Conservation (phyloP, 768 basidiomycete species). For the Tulasnella sp. region DNA sequence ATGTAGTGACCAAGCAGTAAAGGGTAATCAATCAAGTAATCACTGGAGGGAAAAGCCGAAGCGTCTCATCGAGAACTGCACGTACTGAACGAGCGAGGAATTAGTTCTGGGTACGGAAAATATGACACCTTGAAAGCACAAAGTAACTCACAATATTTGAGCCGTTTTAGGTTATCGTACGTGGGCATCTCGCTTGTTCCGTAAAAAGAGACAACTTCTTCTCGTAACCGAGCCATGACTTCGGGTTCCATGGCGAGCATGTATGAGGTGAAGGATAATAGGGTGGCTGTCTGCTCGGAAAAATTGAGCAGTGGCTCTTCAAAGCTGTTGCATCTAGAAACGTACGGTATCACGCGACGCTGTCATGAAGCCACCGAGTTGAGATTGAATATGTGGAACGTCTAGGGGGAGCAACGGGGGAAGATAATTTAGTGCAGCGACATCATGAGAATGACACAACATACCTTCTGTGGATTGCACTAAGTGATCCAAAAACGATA, state of each 20-base stretch:
- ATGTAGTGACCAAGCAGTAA: not conserved
- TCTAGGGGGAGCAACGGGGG: not conserved
- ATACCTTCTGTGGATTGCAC: constrained; percentile 23
- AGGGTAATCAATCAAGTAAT: too few species aligned
- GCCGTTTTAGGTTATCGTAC: constrained; percentile 22
- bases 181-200: constrained; percentile 10
- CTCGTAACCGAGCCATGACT: constrained; percentile 16
- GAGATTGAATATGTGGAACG: not conserved
- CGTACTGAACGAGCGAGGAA: constrained; percentile 21
- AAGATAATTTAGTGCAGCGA: not conserved
- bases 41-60: constrained; percentile 30
- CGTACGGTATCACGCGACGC: constrained; percentile 27
- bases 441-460: constrained; percentile 1
- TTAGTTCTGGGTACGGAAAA: not conserved
- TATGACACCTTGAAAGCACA: not conserved
- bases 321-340: not conserved
- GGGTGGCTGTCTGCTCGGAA: constrained; percentile 23
- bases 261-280: constrained; percentile 26
- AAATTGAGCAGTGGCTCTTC: not conserved
- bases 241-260: constrained; percentile 23
- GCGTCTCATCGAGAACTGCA: constrained; percentile 28
- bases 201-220: constrained; percentile 20
- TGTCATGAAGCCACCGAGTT: constrained; percentile 22
- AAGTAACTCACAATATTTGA: constrained; percentile 11
- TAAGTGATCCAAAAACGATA: constrained; percentile 24